Evolutionary conservation across 2,329 filamentous ascomycete species (phyloP).

Genomic region (Pestalotiopsis sp.): DNA sequence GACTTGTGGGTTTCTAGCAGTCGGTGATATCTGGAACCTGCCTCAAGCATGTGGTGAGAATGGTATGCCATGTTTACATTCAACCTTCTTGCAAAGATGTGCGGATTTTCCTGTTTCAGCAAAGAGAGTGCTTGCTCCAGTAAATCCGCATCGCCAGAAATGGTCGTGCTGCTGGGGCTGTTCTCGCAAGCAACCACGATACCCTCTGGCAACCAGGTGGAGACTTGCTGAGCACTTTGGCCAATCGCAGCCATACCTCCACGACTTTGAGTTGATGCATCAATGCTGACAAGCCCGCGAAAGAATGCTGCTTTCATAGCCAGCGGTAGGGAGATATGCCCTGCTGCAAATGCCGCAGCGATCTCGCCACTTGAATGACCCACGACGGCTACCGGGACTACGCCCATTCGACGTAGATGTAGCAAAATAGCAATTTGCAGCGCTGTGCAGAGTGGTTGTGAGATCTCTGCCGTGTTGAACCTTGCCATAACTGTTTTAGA

Average conservation of each 20-base stretch:
- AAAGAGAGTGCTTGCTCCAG: background rate
- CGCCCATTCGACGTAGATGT: background rate
- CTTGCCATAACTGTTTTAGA: background rate
- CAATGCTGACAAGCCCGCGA: background rate
- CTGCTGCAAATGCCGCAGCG: conserved; percentile 3
- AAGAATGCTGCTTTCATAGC: background rate
- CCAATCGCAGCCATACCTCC: background rate
- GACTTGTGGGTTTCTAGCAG: background rate
- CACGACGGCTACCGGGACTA: background rate
- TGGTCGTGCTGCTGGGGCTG: background rate
- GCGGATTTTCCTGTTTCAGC: background rate
- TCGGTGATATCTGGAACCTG: background rate
- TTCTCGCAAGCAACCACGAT: conserved; percentile 13
- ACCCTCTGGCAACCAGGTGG: background rate
- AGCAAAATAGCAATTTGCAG: conserved; percentile 4
- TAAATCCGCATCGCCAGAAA: conserved; percentile 9
- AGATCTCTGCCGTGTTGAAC: background rate
- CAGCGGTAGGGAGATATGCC: background rate
- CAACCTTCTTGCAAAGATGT: background rate
- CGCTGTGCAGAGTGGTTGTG: conserved; percentile 1
- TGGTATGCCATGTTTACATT: conserved; percentile 5
- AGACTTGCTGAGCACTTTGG: background rate
- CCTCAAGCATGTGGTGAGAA: background rate
- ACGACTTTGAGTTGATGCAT: background rate
- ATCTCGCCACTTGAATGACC: conserved; percentile 12